phyloP scores from a whole-genome alignment of 208 protist species.

The Leishmania major region DNA sequence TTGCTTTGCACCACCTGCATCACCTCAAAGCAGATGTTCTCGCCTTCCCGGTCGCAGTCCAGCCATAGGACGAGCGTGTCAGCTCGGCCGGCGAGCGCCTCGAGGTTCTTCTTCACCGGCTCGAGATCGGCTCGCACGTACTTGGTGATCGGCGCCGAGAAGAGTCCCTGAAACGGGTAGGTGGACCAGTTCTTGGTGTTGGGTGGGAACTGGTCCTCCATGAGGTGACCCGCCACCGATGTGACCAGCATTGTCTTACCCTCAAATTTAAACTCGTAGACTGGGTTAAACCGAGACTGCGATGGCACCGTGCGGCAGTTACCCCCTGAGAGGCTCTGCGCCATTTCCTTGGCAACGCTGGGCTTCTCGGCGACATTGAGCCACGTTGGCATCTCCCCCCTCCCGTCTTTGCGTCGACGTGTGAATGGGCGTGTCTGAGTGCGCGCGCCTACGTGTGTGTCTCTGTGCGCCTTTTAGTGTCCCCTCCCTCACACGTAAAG shows the following conservation, averaged over 20 bases:
- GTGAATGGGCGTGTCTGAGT: neutral
- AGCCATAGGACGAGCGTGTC: constrained; percentile 94
- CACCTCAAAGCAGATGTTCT: constrained; percentile 99
- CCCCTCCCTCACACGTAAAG: neutral
- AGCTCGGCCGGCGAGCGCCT: constrained; percentile 59
- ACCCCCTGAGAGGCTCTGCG: constrained; percentile 76
- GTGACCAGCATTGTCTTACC: constrained; percentile 94
- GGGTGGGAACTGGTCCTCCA: constrained; percentile 91
- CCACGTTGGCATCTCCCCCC: constrained; percentile 63
- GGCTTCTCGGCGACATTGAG: constrained; percentile 96
- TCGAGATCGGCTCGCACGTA: constrained; percentile 73
- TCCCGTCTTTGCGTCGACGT: neutral
- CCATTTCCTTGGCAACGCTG: constrained; percentile 92
- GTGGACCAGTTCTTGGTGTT: constrained; percentile 84
- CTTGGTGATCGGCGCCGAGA: constrained; percentile 85
- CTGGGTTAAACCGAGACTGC: constrained; percentile 78
- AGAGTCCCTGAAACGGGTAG: constrained; percentile 91
- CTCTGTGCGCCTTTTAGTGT: neutral
- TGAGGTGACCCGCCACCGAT: constrained; percentile 97
- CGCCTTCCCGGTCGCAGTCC: constrained; percentile 97
- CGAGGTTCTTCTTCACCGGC: constrained; percentile 80
- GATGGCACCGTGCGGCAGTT: constrained; percentile 41
- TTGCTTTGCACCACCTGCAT: constrained; percentile 65
- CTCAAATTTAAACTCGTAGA: constrained; percentile 80
- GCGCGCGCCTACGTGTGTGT: neutral